These are phyloP conservation scores for Salisapilia sapeloensis DNA, from an alignment of 352 stramenopile genomes.

Conservation along the genomic window DNA sequence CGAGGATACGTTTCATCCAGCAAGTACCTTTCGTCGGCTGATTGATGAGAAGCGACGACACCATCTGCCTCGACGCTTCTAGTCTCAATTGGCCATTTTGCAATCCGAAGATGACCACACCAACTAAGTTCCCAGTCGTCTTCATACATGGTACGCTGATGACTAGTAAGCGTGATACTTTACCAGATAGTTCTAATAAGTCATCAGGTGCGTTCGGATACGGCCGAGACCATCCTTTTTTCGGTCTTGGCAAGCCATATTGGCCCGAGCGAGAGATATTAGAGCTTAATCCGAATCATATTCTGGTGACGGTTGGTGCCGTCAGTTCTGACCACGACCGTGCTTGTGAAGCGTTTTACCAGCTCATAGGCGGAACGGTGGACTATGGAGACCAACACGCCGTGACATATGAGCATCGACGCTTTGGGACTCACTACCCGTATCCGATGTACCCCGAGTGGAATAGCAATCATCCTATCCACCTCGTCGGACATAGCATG, in stretches of 20 bases:
- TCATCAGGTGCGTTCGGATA: slow-evolving; percentile 36
- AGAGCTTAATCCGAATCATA: slow-evolving; percentile 30
- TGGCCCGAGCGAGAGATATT: slow-evolving; percentile 31
- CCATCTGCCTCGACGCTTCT: no score
- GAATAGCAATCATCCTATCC: slow-evolving; percentile 27
- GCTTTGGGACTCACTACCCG: slow-evolving; percentile 21
- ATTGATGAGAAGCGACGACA: no score
- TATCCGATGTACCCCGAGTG: slow-evolving; percentile 15
- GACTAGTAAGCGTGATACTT: no score
- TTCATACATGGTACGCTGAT: slow-evolving; percentile 28
- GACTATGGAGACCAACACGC: slow-evolving; percentile 44
- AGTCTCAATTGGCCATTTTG: no score
- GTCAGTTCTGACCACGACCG: slow-evolving; percentile 54
- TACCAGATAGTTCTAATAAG: no score
- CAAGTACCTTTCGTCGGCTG: no score
- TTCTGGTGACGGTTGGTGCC: slow-evolving; percentile 35
- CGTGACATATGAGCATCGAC: slow-evolving; percentile 10
- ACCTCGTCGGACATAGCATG: slow-evolving; percentile 45
- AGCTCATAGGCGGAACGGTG: slow-evolving; percentile 29
- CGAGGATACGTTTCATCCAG: no score
- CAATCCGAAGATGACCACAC: slow-evolving; percentile 12
- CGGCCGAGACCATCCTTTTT: slow-evolving; percentile 21
- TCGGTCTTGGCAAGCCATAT: slow-evolving; percentile 22
- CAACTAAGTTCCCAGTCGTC: slow-evolving; percentile 35
- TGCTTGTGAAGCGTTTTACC: slow-evolving; percentile 47